Evolutionary conservation across 306 rosid genomes (phyloP).

Genomic region (Vigna nakashimae): DNA sequence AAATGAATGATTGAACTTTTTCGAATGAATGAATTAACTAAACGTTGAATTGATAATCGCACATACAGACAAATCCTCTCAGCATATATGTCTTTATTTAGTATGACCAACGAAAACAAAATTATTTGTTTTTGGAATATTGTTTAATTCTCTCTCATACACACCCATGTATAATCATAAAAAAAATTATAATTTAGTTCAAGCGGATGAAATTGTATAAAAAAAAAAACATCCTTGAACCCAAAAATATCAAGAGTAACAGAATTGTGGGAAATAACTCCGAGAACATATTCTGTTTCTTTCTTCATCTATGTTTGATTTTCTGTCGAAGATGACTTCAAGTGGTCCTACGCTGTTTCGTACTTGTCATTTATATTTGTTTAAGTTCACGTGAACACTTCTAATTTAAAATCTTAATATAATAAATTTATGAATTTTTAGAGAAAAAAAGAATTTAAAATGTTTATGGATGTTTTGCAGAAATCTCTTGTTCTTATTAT

Average conservation of each 20-base stretch:
- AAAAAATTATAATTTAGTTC: background rate
- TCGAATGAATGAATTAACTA: conserved; percentile 32
- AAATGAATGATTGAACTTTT: conserved; percentile 41
- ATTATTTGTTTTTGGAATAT: background rate
- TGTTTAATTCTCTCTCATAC: background rate
- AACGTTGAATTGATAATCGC: background rate
- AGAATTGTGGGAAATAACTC: background rate
- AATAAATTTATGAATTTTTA: too few species aligned
- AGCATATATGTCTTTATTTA: conserved; percentile 5
- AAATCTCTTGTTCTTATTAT: too few species aligned
- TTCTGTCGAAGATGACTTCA: too few species aligned
- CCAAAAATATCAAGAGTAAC: background rate
- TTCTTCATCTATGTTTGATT: background rate
- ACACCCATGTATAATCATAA: background rate
- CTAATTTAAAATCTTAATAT: too few species aligned
- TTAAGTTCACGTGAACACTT: too few species aligned
- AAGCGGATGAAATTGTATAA: background rate
- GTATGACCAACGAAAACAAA: conserved; percentile 6
- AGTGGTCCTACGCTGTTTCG: too few species aligned
- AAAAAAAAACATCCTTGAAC: background rate
- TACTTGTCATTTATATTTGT: too few species aligned
- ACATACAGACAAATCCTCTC: conserved; percentile 4
- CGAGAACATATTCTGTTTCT: background rate
- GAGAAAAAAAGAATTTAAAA: too few species aligned
- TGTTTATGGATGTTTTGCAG: too few species aligned